phyloP scores from a whole-genome alignment of 2,329 filamentous ascomycete species.

The Neofusicoccum cordaticola region DNA sequence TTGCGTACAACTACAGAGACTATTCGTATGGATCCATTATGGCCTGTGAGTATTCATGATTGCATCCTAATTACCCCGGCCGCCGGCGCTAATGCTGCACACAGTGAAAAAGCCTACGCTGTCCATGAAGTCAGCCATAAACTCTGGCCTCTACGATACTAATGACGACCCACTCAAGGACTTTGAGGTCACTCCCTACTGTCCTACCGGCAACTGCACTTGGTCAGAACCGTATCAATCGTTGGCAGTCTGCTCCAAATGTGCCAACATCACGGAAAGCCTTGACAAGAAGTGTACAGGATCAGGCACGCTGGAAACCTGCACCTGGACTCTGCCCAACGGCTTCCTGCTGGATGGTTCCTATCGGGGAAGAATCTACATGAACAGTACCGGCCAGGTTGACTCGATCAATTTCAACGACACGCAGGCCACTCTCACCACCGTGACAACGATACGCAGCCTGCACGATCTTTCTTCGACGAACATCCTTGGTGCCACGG shows the following conservation, averaged over 20 bases:
- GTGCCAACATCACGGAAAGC: constrained; percentile 16
- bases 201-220: constrained; percentile 19
- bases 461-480: not conserved
- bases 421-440: not conserved
- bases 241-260: constrained; percentile 16
- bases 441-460: not conserved
- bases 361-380: not conserved
- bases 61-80: no score
- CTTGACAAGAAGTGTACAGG: not conserved
- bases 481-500: not conserved
- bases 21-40: not conserved
- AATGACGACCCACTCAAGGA: not conserved
- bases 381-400: not conserved
- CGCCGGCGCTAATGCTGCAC: no score
- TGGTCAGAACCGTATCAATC: constrained; percentile 16
- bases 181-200: constrained; percentile 4
- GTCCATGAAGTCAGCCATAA: constrained; percentile 6
- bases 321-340: not conserved
- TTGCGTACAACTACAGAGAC: not conserved
- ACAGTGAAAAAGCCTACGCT: not conserved
- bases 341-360: not conserved
- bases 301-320: not conserved
- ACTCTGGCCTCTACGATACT: not conserved
- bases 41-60: not conserved
- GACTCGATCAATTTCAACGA: constrained; percentile 3